Evolutionary conservation across 257 asterid species (phyloP).

Genomic region (Capsicum pubescens): DNA sequence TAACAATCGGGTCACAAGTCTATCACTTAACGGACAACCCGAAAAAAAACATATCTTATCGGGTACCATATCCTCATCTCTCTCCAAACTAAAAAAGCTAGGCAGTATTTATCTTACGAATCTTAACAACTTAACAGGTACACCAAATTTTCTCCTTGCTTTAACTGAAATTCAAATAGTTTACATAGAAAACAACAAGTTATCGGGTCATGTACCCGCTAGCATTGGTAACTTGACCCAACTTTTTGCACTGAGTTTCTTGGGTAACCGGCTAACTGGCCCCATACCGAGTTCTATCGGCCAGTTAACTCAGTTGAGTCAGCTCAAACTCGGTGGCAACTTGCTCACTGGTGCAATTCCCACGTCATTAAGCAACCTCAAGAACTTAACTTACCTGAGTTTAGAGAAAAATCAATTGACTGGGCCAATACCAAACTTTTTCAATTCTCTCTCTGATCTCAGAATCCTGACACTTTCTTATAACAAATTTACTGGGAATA

Average conservation of each 20-base stretch:
- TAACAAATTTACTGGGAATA: constrained; percentile 61
- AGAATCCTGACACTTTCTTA: constrained; percentile 37
- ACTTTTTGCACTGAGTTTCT: constrained; percentile 8
- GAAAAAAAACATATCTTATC: not conserved
- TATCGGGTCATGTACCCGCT: constrained; percentile 30
- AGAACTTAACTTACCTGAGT: not conserved
- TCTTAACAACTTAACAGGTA: constrained; percentile 28
- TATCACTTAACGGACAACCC: constrained; percentile 22
- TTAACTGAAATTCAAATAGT: not conserved
- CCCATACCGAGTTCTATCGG: constrained; percentile 30
- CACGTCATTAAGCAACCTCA: constrained; percentile 9
- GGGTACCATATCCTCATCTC: constrained; percentile 34
- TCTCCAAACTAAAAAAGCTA: constrained; percentile 33
- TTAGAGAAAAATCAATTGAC: constrained; percentile 29
- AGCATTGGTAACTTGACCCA: constrained; percentile 27
- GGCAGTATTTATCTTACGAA: not conserved
- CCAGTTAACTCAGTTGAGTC: constrained; percentile 16
- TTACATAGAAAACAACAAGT: constrained; percentile 18
- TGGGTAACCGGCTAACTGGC: constrained; percentile 34
- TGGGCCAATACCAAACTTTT: constrained; percentile 20
- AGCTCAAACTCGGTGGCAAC: constrained; percentile 28
- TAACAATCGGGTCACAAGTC: constrained; percentile 2
- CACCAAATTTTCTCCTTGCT: constrained; percentile 19
- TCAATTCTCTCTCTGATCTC: constrained; percentile 1
- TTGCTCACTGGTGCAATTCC: constrained; percentile 30